Conservation (phyloP, 106 monocot genomes). For the Xerophyta viscosa region DNA sequence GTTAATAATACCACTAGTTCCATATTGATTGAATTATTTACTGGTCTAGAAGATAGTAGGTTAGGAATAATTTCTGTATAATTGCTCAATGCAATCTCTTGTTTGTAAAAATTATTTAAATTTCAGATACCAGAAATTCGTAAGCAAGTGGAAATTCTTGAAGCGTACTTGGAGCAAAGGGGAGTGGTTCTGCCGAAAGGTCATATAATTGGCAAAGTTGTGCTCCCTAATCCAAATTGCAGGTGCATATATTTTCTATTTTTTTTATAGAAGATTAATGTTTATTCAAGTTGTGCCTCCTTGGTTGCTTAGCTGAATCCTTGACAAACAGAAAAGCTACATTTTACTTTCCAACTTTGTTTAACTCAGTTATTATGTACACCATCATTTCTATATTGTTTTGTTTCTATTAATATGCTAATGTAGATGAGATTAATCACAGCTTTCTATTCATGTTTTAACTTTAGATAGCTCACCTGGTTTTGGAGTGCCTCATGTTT, state of each 20-base stretch:
- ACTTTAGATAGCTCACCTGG: too few relatives aligned
- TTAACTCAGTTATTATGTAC: too few relatives aligned
- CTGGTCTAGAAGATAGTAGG: too few relatives aligned
- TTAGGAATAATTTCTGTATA: neutral
- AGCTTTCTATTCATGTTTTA: too few relatives aligned
- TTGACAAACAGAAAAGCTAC: too few relatives aligned
- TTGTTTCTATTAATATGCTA: too few relatives aligned
- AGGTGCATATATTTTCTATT: conserved; percentile 25
- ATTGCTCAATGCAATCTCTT: neutral
- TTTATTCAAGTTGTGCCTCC: neutral
- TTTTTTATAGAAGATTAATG: neutral
- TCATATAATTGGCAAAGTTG: conserved; percentile 45
- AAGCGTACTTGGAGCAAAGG: conserved; percentile 75
- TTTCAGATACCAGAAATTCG: conserved; percentile 48
- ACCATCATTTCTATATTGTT: too few relatives aligned
- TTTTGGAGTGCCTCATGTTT: too few relatives aligned
- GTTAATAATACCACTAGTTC: too few relatives aligned
- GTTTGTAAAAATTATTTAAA: neutral
- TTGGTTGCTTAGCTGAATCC: neutral
- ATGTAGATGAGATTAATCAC: too few relatives aligned
- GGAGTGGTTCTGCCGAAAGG: conserved; percentile 73
- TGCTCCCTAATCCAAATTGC: conserved; percentile 88
- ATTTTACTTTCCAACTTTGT: too few relatives aligned
- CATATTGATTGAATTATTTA: too few relatives aligned
- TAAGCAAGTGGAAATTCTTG: conserved; percentile 50